phyloP scores from a whole-genome alignment of 495 filamentous ascomycete species.

The Talaromyces borbonicus region DNA sequence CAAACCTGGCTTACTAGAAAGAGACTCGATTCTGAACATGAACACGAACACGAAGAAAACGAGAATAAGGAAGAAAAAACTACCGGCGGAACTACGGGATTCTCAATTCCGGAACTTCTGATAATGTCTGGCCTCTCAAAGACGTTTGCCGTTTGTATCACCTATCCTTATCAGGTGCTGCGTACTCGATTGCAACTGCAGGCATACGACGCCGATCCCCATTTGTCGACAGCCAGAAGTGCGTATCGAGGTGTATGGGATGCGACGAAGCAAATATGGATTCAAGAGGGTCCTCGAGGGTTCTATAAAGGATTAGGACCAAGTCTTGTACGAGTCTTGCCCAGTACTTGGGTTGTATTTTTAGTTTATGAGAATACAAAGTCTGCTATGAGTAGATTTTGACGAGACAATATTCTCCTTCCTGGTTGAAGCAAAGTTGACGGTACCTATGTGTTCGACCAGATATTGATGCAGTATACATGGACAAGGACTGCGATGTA shows the following conservation, averaged over 20 bases:
- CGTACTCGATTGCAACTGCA: conserved; percentile 82
- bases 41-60: no score
- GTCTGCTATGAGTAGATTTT: conserved; percentile 25
- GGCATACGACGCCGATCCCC: conserved; percentile 40
- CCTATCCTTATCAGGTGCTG: conserved; percentile 92
- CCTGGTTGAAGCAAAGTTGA: no score
- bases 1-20: no score
- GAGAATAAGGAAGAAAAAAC: no score
- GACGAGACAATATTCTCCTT: no score
- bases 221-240: not conserved
- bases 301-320: conserved; percentile 92
- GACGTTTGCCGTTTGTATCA: conserved; percentile 72
- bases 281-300: conserved; percentile 64
- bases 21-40: no score
- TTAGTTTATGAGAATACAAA: conserved; percentile 93
- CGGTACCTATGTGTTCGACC: no score
- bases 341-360: conserved; percentile 96
- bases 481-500: no score
- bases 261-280: conserved; percentile 63
- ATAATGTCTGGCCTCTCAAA: conserved; percentile 73
- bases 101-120: conserved; percentile 70
- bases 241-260: conserved; percentile 61
- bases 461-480: no score
- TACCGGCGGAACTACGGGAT: conserved; percentile 24
- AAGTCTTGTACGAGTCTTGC: conserved; percentile 78